These are phyloP conservation scores for Heteromeles arbutifolia DNA, from an alignment of 306 rosid species.

Conservation along the genomic window DNA sequence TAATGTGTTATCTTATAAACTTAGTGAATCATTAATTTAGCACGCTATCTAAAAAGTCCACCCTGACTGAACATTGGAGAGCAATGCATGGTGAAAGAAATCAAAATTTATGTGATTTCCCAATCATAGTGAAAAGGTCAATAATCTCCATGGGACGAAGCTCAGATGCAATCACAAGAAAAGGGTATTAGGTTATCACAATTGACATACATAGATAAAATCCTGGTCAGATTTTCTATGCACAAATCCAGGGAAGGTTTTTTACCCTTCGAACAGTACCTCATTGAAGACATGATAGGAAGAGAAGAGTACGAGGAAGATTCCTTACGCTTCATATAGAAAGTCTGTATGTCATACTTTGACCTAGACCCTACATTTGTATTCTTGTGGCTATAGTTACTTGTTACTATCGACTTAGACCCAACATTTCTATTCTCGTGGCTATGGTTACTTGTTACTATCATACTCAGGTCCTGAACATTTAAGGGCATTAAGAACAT, in stretches of 20 bases:
- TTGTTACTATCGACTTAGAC: too few species aligned
- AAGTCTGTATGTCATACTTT: too few species aligned
- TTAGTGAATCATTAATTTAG: too few species aligned
- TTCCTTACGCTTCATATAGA: too few species aligned
- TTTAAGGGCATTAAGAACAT: neutral
- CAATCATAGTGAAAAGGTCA: neutral
- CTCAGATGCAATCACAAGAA: neutral
- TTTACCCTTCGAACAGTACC: neutral
- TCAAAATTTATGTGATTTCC: neutral
- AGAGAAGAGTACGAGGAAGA: neutral
- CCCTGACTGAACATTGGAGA: neutral
- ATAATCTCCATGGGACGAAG: neutral
- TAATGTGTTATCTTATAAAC: too few species aligned
- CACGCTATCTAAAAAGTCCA: neutral
- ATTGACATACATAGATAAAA: neutral
- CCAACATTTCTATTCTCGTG: too few species aligned
- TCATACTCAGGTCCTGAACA: neutral
- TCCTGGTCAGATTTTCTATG: neutral
- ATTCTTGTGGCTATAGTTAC: too few species aligned
- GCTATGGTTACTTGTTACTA: neutral
- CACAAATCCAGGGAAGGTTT: neutral
- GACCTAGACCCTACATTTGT: too few species aligned
- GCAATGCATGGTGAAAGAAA: neutral
- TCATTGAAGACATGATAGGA: neutral
- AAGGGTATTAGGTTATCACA: neutral